Evolutionary conservation across 345 rosid species (phyloP).

Genomic region (Cochlearia excelsa): DNA sequence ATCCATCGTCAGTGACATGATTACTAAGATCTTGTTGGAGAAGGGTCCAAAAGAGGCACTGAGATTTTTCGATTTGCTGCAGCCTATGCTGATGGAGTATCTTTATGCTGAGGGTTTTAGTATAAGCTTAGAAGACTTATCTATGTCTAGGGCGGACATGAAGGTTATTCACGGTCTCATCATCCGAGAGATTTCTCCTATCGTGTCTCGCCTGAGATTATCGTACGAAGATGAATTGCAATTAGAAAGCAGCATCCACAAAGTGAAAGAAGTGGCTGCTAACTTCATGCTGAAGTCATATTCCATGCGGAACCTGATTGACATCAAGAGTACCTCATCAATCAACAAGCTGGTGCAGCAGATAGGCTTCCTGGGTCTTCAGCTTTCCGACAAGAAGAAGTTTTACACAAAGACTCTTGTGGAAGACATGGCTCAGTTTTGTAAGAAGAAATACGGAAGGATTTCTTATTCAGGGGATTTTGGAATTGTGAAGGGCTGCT

Average conservation of each 20-base stretch:
- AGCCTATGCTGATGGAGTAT: conserved; percentile 84
- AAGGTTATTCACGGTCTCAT: conserved; percentile 37
- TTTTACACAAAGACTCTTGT: conserved; percentile 70
- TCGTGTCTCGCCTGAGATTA: conserved; percentile 54
- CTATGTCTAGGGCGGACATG: conserved; percentile 45
- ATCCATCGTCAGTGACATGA: conserved; percentile 55
- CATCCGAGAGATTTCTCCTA: conserved; percentile 45
- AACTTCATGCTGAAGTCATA: conserved; percentile 57
- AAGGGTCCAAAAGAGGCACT: conserved; percentile 75
- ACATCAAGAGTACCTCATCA: conserved; percentile 76
- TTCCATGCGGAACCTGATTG: conserved; percentile 64
- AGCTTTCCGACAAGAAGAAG: conserved; percentile 79
- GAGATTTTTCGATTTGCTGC: conserved; percentile 64
- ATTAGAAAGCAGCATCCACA: conserved; percentile 58
- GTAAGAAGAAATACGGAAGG: conserved; percentile 56
- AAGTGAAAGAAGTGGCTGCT: conserved; percentile 46
- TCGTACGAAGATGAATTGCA: conserved; percentile 71
- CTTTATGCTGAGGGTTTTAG: conserved; percentile 65
- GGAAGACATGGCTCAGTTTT: conserved; percentile 69
- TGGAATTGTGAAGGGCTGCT: conserved; percentile 71
- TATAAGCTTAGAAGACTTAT: conserved; percentile 67
- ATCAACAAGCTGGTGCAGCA: conserved; percentile 74
- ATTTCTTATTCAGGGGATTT: conserved; percentile 62
- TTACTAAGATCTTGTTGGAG: conserved; percentile 58
- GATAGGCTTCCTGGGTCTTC: conserved; percentile 81